These are phyloP conservation scores for Lentinula edodes DNA, from an alignment of 768 basidiomycete genomes.

Conservation along the genomic window DNA sequence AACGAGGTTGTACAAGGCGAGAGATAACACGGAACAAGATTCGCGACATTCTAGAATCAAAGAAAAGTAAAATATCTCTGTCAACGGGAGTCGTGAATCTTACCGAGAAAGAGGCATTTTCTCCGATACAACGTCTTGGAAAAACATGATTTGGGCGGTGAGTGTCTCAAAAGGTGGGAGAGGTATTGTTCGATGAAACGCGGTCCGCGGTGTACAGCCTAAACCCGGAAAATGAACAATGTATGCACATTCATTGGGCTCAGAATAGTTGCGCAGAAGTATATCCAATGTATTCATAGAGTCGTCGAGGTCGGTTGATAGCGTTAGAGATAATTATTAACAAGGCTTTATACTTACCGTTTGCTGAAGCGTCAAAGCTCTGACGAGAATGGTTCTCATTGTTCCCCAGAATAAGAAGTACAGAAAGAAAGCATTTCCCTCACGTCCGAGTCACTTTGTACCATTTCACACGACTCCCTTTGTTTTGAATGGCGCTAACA, in stretches of 20 bases:
- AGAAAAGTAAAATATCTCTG: neutral
- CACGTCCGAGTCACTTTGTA: neutral
- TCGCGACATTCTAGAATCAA: neutral
- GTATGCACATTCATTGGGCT: neutral
- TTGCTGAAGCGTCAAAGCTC: neutral
- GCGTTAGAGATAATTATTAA: neutral
- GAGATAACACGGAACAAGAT: neutral
- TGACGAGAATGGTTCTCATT: neutral
- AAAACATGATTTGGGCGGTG: neutral
- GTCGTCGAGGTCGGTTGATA: neutral
- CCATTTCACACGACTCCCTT: no score
- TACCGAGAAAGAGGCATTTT: neutral
- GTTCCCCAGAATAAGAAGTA: neutral
- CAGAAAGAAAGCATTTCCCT: no score
- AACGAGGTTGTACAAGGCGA: neutral
- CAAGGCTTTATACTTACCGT: neutral
- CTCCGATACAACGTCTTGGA: neutral
- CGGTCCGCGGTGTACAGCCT: neutral
- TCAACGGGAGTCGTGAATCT: no score
- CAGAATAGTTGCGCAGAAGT: neutral
- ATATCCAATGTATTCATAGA: neutral
- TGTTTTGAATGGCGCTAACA: no score
- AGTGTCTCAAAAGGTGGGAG: neutral
- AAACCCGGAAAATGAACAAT: neutral
- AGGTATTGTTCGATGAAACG: neutral